Evolutionary conservation across 257 asterid genomes (phyloP), one percentile per base, ranked within the genome.

Genomic region (Forsythia suspensa): DNA sequence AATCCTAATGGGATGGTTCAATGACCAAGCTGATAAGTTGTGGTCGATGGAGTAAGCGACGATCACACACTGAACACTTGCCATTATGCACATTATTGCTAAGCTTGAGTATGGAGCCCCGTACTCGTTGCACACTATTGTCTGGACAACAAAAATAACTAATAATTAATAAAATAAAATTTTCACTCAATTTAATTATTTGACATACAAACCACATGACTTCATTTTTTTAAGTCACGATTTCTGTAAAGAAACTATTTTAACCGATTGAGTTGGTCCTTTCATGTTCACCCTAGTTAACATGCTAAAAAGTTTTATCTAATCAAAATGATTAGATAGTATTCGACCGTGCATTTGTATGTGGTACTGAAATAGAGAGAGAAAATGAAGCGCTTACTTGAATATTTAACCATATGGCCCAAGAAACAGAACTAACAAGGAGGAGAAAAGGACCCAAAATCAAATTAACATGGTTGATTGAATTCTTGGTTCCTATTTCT

Each of bases 41-140:
- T 86, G 94, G 80, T 95, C 91, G 81, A 90, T 81, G 78, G 83
- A 73, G 4, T 92, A 80, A 24, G 85, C 96, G 11, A 93, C 84
- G 15, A 81, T 70, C 74, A 87, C 87, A 78, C 99, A 95, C 67
- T 95, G 91, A 34, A 95, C 24, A 61, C 91, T 92, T 37, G 96
- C 90, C 96, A 94, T 89, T 39, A 88, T 77, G 75, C 97, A 95
- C 90, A 82, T 92, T 74, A 93, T 36, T 1, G 99, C 97, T 5
- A 98, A 86, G 87, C 96, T 91, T 1, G 99, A 87, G 83, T 90
- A 93, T 5, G 97, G 97, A 37, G 97, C 98, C 40, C 76, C 75
- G 67, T 89, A 95, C 66, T 52, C 73, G 81, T 88, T 76, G 81
- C 96, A 89, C 72, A 93, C 79, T 73, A 69, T 85, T 70, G 99